phyloP scores from a whole-genome alignment of 805 yeast species.

The Hanseniaspora mollemarum region DNA sequence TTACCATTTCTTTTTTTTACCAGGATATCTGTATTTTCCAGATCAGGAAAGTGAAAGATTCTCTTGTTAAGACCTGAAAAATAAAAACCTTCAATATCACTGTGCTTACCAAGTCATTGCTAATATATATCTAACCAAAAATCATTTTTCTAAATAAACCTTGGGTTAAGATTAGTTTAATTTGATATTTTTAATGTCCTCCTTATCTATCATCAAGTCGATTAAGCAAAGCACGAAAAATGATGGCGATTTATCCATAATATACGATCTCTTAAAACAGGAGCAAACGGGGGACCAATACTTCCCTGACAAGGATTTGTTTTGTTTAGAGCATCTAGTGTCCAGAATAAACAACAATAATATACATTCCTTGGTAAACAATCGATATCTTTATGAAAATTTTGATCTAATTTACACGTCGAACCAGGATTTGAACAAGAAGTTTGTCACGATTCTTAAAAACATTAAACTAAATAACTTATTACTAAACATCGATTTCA shows the following conservation, averaged over 20 bases:
- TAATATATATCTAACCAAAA: too few species aligned
- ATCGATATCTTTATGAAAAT: background rate
- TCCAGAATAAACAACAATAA: constrained; percentile 46
- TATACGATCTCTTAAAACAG: background rate
- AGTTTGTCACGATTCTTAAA: background rate
- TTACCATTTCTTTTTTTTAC: background rate
- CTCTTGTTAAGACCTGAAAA: too few species aligned
- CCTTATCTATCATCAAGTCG: constrained; percentile 10
- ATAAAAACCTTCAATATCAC: too few species aligned
- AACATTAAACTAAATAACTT: constrained; percentile 4
- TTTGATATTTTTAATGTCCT: too few species aligned
- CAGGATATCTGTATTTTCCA: background rate
- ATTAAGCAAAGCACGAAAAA: constrained; percentile 12
- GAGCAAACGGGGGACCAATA: constrained; percentile 18
- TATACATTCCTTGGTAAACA: background rate
- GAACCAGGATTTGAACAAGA: background rate
- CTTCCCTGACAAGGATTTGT: constrained; percentile 45
- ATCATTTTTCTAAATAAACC: background rate
- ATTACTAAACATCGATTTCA: constrained; percentile 3
- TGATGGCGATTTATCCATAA: background rate
- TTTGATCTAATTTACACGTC: background rate
- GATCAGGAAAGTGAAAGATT: background rate
- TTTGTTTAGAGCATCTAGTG: constrained; percentile 47
- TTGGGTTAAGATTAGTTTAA: too few species aligned
- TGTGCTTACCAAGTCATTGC: too few species aligned